phyloP scores from a whole-genome alignment of 2,329 filamentous ascomycete species.

The Alternaria triticimaculans region DNA sequence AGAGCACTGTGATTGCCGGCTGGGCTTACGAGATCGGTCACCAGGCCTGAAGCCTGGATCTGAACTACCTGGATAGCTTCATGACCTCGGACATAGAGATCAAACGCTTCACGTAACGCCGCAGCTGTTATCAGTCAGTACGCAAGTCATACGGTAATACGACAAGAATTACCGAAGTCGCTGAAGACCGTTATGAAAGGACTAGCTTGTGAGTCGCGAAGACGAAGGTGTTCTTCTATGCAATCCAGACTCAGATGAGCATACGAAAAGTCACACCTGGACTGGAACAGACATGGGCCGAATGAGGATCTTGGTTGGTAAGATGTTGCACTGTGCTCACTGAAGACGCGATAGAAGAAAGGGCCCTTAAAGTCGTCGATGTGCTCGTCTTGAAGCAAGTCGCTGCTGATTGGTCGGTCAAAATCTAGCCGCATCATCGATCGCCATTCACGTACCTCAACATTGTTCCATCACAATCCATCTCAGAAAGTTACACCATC shows the following conservation, averaged over 20 bases:
- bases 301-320: not conserved
- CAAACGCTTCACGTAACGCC: not conserved
- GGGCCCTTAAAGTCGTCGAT: not conserved
- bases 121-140: not conserved
- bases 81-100: not conserved
- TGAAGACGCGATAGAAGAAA: conserved; percentile 5
- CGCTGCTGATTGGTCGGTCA: conserved; percentile 1
- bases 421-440: not conserved
- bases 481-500: not conserved
- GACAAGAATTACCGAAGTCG: not conserved
- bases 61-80: not conserved
- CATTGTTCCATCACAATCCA: not conserved
- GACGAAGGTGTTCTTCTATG: not conserved
- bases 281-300: not conserved
- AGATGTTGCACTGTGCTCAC: not conserved
- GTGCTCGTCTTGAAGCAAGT: not conserved
- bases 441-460: not conserved
- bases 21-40: not conserved
- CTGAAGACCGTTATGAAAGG: conserved; percentile 4
- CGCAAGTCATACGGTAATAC: not conserved
- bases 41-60: not conserved
- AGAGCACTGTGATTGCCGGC: not conserved
- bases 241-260: not conserved
- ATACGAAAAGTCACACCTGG: fast-evolving
- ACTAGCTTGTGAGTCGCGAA: not conserved